These are phyloP conservation scores for Postia placenta DNA, from an alignment of 768 basidiomycete species.

Conservation along the genomic window DNA sequence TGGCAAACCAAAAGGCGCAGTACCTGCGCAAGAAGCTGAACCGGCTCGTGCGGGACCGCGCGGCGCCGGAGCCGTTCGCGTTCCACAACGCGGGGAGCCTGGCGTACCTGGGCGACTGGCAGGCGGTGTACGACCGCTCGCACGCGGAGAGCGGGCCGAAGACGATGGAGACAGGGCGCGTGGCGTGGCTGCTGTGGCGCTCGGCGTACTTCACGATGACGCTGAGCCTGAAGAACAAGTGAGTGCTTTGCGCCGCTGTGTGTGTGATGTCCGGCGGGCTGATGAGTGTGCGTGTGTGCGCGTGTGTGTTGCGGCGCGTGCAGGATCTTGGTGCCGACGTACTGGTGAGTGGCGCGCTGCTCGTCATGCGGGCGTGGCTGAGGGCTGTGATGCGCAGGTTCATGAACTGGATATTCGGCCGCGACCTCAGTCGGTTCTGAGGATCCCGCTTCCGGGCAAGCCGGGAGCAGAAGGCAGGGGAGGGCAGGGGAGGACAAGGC, in stretches of 20 bases:
- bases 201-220: slow-evolving; percentile 80
- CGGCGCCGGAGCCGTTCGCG: slow-evolving; percentile 43
- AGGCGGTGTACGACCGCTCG: slow-evolving; percentile 71
- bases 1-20: slow-evolving; percentile 72
- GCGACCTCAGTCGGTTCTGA: slow-evolving; percentile 67
- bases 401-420: slow-evolving; percentile 74
- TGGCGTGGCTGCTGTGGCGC: slow-evolving; percentile 78
- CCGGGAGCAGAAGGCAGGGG: too few relatives aligned
- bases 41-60: slow-evolving; percentile 31
- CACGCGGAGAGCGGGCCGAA: slow-evolving; percentile 36
- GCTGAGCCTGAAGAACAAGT: slow-evolving; percentile 67
- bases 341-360: slow-evolving; percentile 39
- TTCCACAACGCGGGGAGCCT: slow-evolving; percentile 72
- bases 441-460: too few relatives aligned
- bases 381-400: slow-evolving; percentile 38
- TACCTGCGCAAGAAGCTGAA: slow-evolving; percentile 67
- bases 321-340: slow-evolving; percentile 62
- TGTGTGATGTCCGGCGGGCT: background rate
- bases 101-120: slow-evolving; percentile 81
- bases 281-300: background rate
- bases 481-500: too few relatives aligned
- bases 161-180: slow-evolving; percentile 55
- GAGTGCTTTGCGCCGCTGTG: slow-evolving; percentile 20
- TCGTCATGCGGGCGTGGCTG: slow-evolving; percentile 4
- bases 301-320: slow-evolving; percentile 6